Evolutionary conservation across 1,284 basidiomycete genomes (phyloP).

Genomic region (Pseudozyma hubeiensis): DNA sequence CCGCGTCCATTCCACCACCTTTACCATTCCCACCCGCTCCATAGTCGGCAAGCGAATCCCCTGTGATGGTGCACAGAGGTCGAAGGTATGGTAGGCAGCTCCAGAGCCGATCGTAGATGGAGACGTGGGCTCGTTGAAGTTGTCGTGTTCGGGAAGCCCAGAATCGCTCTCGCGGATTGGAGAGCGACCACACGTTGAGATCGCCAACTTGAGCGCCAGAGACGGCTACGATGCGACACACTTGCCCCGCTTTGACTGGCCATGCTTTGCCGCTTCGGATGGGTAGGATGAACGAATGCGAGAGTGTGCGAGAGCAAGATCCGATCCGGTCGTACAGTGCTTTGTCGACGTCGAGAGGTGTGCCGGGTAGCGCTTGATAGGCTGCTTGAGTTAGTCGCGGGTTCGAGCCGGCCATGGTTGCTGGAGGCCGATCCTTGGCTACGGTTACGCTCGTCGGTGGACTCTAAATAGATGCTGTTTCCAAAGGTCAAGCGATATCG

Average conservation of each 20-base stretch:
- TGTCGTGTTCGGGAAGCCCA: slow-evolving; percentile 40
- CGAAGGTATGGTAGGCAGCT: slow-evolving; percentile 34
- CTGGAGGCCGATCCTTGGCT: background rate
- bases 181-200: slow-evolving; percentile 28
- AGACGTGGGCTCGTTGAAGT: slow-evolving; percentile 36
- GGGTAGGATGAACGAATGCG: slow-evolving; percentile 7
- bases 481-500: no score
- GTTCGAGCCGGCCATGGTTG: slow-evolving; percentile 3
- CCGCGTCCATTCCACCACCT: slow-evolving; percentile 20
- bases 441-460: no score
- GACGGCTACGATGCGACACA: slow-evolving; percentile 18
- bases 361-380: slow-evolving; percentile 20
- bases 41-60: slow-evolving; percentile 20
- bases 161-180: slow-evolving; percentile 34
- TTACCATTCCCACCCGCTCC: slow-evolving; percentile 19
- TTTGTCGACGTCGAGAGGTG: slow-evolving; percentile 14
- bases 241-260: slow-evolving; percentile 18
- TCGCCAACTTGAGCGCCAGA: slow-evolving; percentile 23
- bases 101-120: slow-evolving; percentile 37
- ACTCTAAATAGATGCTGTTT: no score
- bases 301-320: background rate
- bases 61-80: slow-evolving; percentile 39
- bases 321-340: slow-evolving; percentile 19
- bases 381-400: slow-evolving; percentile 18
- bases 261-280: slow-evolving; percentile 29